Percentiles rank a stretch among this genome's conserved stretches.
Evolutionary conservation across 768 basidiomycete species (phyloP).

Genomic region (Candolleomyces eurysporus): DNA sequence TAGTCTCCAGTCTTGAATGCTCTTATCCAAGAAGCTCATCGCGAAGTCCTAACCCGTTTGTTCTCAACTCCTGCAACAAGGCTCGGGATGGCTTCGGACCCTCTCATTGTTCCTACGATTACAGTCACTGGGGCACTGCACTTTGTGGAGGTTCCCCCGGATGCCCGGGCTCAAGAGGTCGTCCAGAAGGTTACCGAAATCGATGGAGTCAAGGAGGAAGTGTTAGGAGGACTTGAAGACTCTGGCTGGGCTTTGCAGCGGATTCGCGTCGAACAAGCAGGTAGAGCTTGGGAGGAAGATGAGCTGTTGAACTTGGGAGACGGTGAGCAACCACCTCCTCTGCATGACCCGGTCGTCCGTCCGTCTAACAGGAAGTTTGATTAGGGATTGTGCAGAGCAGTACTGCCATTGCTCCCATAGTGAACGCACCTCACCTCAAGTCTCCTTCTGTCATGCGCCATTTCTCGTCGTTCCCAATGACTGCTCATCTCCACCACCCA

Average conservation of each 20-base stretch:
- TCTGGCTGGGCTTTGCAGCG: constrained; percentile 69
- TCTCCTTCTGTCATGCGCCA: constrained; percentile 40
- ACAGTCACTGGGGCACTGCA: constrained; percentile 58
- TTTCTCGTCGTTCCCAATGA: constrained; percentile 71
- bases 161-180: constrained; percentile 60
- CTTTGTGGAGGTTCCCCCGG: constrained; percentile 54
- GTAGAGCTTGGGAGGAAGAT: constrained; percentile 68
- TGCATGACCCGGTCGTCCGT: background rate
- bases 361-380: background rate
- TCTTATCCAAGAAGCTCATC: background rate
- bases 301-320: constrained; percentile 65
- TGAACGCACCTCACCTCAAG: constrained; percentile 38
- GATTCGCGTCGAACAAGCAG: constrained; percentile 55
- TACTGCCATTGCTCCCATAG: constrained; percentile 49
- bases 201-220: constrained; percentile 50
- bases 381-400: constrained; percentile 51
- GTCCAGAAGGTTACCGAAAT: constrained; percentile 46
- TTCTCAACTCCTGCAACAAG: background rate
- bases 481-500: constrained; percentile 65
- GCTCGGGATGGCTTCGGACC: constrained; percentile 16
- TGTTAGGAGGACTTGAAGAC: constrained; percentile 56
- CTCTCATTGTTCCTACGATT: constrained; percentile 54
- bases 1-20: background rate
- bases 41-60: background rate
- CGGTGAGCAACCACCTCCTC: constrained; percentile 37